Base-by-base conservation (phyloP, 306 rosid species). In the Cicer chorassanicum region DNA sequence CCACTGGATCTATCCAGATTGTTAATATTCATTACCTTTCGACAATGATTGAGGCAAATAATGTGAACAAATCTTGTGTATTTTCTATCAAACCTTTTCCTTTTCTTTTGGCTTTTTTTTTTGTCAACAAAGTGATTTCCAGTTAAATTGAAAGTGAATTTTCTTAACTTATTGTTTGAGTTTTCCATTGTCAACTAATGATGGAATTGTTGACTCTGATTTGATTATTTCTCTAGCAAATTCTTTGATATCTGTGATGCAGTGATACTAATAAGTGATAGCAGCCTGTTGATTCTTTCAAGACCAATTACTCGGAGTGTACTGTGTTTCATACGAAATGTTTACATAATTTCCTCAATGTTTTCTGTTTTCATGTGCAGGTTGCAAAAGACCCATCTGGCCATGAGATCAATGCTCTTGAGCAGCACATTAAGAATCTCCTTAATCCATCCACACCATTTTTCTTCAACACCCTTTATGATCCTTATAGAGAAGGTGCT, bases 401-500 rank as follows among this genome's bases (percentile, higher is more conserved):
- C 24, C 85, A 87, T 79, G 81, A 86, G 12, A 90, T 92, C 84
- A 92, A 92, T 75, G 98, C 98, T 2, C 96, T 90, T 60, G 91
- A 92, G 87, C 96, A 92, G 84, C 98, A 90, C 84, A 90, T 92
- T 29, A 87, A 88, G 89, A 92, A 92, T 73, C 82, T 92, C 43
- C 83, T 90, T 18, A 1, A 77, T 70, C 93, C 96, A 24, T 80
- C 98, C 48, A 90, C 98, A 38, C 96, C 98, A 16, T 4, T 38
- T 51, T 92, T 92, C 86, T 92, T 92, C 93, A 92, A 92, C 48
- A 92, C 98, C 74, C 90, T 92, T 54, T 92, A 92, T 24, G 96
- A 92, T 68, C 98, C 98, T 6, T 92, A 88, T 54, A 85, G 93
- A 70, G 93, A 88, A 10, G 98, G 98, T 46, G 87, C 93, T 19